phyloP scores from a whole-genome alignment of 2,329 filamentous ascomycete species.

The Trichoderma hamatum region DNA sequence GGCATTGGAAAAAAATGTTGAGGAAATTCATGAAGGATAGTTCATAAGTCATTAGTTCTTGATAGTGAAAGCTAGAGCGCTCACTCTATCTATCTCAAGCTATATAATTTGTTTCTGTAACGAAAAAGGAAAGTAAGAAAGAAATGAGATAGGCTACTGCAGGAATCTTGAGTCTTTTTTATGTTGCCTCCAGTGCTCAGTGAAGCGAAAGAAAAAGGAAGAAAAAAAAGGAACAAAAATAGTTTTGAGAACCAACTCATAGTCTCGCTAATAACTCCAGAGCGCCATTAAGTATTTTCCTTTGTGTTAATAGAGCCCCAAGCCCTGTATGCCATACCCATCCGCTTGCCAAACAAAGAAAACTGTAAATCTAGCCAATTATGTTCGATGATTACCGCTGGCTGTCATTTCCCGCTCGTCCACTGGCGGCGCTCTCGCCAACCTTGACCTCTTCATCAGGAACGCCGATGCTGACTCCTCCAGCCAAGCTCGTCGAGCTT shows the following conservation, averaged over 20 bases:
- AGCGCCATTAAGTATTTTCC: slow-evolving; percentile 6
- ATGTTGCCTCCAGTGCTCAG: not conserved
- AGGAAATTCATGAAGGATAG: not conserved
- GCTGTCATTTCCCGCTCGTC: slow-evolving; percentile 32
- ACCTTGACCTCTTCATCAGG: slow-evolving; percentile 63
- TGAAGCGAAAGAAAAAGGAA: not conserved
- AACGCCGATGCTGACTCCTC: slow-evolving; percentile 57
- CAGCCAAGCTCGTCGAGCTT: slow-evolving; percentile 50
- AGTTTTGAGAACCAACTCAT: not conserved
- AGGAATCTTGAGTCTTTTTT: not conserved
- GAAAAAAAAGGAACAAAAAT: not conserved
- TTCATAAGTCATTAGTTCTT: slow-evolving; percentile 18
- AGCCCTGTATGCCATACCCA: not conserved
- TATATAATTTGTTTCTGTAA: slow-evolving; percentile 8
- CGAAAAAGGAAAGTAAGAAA: not conserved
- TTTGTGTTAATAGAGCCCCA: not conserved
- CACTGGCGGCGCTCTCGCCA: slow-evolving; percentile 63
- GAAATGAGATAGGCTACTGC: not conserved
- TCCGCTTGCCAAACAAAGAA: not conserved
- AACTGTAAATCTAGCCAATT: not conserved
- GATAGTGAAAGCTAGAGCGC: not conserved
- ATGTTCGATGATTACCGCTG: not conserved
- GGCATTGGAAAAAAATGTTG: not conserved
- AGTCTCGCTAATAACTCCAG: not conserved
- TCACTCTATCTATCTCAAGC: not conserved